These are phyloP conservation scores for Hymenoscyphus linearis DNA, from an alignment of 2,329 filamentous ascomycete species.

Conservation along the genomic window DNA sequence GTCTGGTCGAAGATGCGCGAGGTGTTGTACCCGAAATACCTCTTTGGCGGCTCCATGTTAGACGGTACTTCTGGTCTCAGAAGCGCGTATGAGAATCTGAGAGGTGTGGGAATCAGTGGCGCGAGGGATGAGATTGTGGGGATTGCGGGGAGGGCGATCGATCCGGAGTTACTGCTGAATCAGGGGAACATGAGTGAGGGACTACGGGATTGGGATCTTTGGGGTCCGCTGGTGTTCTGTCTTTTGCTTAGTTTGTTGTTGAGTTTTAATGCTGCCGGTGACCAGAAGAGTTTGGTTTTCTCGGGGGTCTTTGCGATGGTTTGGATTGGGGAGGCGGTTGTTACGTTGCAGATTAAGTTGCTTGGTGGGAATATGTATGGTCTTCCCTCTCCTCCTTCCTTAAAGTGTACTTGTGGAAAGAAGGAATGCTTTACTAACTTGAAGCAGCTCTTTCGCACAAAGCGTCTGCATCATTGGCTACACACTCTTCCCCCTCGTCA, in stretches of 20 bases:
- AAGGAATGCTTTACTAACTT: not conserved
- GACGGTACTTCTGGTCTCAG: conserved; percentile 50
- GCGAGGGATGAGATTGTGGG: conserved; percentile 58
- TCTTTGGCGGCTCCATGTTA: conserved; percentile 68
- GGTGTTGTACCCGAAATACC: conserved; percentile 91
- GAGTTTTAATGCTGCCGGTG: conserved; percentile 70
- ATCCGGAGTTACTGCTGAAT: conserved; percentile 53
- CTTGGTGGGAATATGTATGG: conserved; percentile 94
- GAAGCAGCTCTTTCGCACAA: conserved; percentile 90
- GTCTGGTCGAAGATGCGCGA: conserved; percentile 98
- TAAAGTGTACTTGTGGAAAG: conserved; percentile 28
- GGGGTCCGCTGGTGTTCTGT: conserved; percentile 95
- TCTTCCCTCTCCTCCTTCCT: conserved; percentile 9
- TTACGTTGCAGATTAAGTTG: conserved; percentile 96
- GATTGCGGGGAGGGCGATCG: conserved; percentile 56
- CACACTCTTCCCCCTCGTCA: conserved; percentile 92
- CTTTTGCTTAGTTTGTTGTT: conserved; percentile 81
- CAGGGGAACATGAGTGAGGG: conserved; percentile 80
- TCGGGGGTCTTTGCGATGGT: conserved; percentile 95
- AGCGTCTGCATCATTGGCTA: conserved; percentile 98
- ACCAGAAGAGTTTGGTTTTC: conserved; percentile 86
- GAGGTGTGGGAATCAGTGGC: conserved; percentile 52
- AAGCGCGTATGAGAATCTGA: conserved; percentile 56
- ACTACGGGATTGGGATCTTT: conserved; percentile 93
- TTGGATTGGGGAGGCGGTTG: conserved; percentile 93